A percentile compares a stretch with the other conserved stretches of the same genome.
Conservation (phyloP, 1,284 basidiomycete genomes). For the Lignosus rhinocerotis region DNA sequence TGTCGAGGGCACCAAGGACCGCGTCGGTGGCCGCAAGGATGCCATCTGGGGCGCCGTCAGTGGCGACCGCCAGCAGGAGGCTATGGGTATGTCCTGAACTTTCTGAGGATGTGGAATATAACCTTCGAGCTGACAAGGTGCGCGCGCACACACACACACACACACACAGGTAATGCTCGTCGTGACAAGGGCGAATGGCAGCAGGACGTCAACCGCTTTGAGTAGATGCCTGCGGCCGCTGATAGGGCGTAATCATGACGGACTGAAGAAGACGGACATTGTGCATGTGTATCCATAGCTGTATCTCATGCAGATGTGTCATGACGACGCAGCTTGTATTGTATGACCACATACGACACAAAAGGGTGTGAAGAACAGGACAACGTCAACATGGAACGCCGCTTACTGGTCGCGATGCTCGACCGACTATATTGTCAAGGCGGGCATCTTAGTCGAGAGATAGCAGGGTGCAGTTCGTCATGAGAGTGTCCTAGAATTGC, state of each 20-base stretch:
- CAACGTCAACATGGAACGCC: neutral
- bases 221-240: neutral
- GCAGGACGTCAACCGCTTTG: slow-evolving; percentile 50
- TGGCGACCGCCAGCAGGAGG: slow-evolving; percentile 65
- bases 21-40: slow-evolving; percentile 66
- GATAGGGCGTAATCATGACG: neutral
- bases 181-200: slow-evolving; percentile 61
- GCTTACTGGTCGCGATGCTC: too few relatives aligned
- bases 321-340: neutral
- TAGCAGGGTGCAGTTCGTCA: neutral
- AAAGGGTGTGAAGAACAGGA: neutral
- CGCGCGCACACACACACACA: neutral
- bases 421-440: too few relatives aligned
- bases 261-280: neutral
- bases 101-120: neutral
- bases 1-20: slow-evolving; percentile 60
- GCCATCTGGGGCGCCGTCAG: slow-evolving; percentile 62
- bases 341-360: neutral
- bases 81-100: slow-evolving; percentile 42
- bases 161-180: slow-evolving; percentile 45
- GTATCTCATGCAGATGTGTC: neutral
- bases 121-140: neutral
- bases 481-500: neutral
- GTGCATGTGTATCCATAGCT: slow-evolving; percentile 4
- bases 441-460: neutral